phyloP scores from a whole-genome alignment of 768 basidiomycete genomes.

The Pleurotus giganteus region DNA sequence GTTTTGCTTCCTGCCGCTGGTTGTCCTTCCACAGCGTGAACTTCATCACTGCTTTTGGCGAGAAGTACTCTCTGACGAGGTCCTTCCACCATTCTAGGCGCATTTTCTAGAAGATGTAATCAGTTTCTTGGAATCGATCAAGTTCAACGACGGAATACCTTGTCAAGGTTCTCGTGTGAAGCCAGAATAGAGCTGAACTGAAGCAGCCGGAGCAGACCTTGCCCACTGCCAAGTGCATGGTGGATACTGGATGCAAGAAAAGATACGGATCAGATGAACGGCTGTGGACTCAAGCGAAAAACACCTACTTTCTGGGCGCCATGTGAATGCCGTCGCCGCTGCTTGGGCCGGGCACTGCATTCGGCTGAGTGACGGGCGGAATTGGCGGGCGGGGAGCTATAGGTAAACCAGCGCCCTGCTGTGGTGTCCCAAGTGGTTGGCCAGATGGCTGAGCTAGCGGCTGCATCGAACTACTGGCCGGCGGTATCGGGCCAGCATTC shows the following conservation, averaged over 20 bases:
- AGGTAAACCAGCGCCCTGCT: constrained; percentile 11
- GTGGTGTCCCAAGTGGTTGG: constrained; percentile 19
- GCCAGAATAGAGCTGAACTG: constrained; percentile 70
- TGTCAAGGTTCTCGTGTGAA: constrained; percentile 38
- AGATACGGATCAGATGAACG: too few relatives aligned
- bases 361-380: constrained; percentile 11
- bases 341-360: neutral
- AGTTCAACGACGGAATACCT: constrained; percentile 23
- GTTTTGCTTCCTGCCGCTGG: constrained; percentile 73
- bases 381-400: constrained; percentile 14
- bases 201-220: constrained; percentile 61
- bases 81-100: constrained; percentile 66
- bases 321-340: neutral
- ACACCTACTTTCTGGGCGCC: neutral
- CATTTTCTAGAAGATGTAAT: constrained; percentile 43
- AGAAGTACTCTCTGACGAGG: constrained; percentile 69
- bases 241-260: constrained; percentile 12
- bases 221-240: constrained; percentile 49
- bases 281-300: too few relatives aligned
- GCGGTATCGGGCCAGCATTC: constrained; percentile 12
- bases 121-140: neutral
- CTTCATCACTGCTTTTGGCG: constrained; percentile 68
- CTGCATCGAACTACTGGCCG: constrained; percentile 12
- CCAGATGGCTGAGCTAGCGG: constrained; percentile 17
- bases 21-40: constrained; percentile 90